Base-by-base conservation (phyloP, 2,329 filamentous ascomycete genomes). In the Beauveria brongniartii region DNA sequence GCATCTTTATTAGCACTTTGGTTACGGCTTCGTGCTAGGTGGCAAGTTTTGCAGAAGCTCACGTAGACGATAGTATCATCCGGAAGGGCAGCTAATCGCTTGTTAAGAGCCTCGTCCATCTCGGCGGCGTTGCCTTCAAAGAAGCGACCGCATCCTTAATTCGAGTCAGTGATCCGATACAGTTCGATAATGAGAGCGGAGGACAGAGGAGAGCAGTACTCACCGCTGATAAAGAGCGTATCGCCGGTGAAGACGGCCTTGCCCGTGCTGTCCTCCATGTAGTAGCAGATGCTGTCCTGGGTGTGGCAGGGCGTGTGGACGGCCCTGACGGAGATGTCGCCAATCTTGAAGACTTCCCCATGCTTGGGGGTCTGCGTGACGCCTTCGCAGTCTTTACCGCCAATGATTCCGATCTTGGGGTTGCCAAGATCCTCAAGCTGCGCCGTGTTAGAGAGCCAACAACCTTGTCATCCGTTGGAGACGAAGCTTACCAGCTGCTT, bases 271-370 rank as follows among this genome's bases (percentile, higher is more conserved):
- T 99, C 93, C 74, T 96, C 85, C 79, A 94, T 86, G 67, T 87
- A 91, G 78, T 87, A 99, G 80, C 94, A 99, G 72, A 99, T 96
- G 74, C 92, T 97, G 77, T 99, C 94, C 77, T 97, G 92, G 1
- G 94, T 99, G 73, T 99, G 94, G 74, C 94, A 99, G 1, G 94
- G 94, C 14, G 94, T 99, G 75, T 97, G 90, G n/a, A 97, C 79
- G 26, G 90, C 89, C 71, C 84, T 93, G 61, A 97, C 88, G 16
- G 83, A 82, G 73, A 99, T 94, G 66, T 82, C 82, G 61, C 94
- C 94, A 64, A 99, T 85, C 64, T 84, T 88, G 79, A 97, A 96
- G 3, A 80, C 84, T 65, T 91, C 85, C 44, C 87, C 85, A 72
- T 97, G 84, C 3, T 77, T 75, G 0, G 93, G 93, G 0, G 89